Evolutionary conservation across 2,329 filamentous ascomycete species (phyloP), one percentile per base, ranked within the genome.

Genomic region (Sporothrix euskadiensis): DNA sequence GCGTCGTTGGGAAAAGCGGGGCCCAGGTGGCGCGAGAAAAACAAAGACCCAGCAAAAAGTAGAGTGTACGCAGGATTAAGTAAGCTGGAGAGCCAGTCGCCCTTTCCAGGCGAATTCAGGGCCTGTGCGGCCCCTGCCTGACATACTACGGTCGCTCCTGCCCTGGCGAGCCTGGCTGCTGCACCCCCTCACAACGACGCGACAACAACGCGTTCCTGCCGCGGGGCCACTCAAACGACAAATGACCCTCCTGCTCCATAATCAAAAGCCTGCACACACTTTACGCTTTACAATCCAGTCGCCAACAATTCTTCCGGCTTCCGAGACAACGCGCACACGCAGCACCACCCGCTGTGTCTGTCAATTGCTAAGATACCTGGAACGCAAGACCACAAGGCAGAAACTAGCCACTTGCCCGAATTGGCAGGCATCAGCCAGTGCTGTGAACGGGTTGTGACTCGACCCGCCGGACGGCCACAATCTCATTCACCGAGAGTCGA

Each of bases 1-100:
- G 75, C 75, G 75, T 76, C 73, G 49, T 1, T 12, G n/a, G 26
- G 10, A 74, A 76, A 75, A 75, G 71, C 66, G 73, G 75, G 73
- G 35, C 72, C n/a, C 14, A 9, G 41, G 65, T 47, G 69, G 69
- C 71, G 74, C 68, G 73, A 74, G 73, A 70, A 75, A 68, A 73
- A 74, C 71, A 74, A 74, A 71, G 61, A 66, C 39, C 61, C 61
- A 47, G 39, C 41, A 26, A 16, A 26, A 19, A 30, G n/a, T 16
- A 47, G 41, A 47, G 61, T 30, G 61, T 39, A 44, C n/a, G 61
- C 39, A 66, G 61, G 39, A 47, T 66, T 66, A 66, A 47, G 39
- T 66, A 66, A 66, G 61, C 61, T 30, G 39, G 39, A 12, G 39
- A 30, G 39, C 22, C 61, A 30, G 61, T 66, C 61, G 61, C 61